phyloP scores from a whole-genome alignment of 2,329 filamentous ascomycete genomes.

The Ophiostoma sp. region DNA sequence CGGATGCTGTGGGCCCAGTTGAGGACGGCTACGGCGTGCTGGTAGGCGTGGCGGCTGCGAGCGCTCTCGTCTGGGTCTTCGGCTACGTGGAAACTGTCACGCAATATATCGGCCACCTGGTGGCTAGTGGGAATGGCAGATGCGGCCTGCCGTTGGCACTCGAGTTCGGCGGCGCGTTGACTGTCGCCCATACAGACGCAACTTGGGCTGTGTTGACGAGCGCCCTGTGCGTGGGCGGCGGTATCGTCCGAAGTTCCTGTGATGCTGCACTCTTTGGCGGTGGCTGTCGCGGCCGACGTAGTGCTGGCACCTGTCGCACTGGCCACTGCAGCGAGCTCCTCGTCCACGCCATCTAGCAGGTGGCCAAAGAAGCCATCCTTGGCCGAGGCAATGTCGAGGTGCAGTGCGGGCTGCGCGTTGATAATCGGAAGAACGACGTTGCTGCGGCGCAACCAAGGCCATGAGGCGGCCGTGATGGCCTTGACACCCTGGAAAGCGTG shows the following conservation, averaged over 20 bases:
- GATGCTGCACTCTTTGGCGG: not conserved
- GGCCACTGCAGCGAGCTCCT: slow-evolving; percentile 48
- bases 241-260: not conserved
- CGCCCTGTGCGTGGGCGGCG: not conserved
- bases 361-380: slow-evolving; percentile 61
- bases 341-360: slow-evolving; percentile 58
- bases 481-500: slow-evolving; percentile 69
- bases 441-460: slow-evolving; percentile 63
- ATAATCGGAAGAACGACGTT: slow-evolving; percentile 61
- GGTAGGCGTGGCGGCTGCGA: slow-evolving; percentile 56
- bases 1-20: slow-evolving; percentile 66
- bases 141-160: not conserved
- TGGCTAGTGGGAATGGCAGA: not conserved
- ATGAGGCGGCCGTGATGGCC: slow-evolving; percentile 62
- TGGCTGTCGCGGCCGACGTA: not conserved
- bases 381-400: slow-evolving; percentile 57
- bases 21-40: slow-evolving; percentile 64
- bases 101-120: slow-evolving; percentile 37
- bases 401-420: slow-evolving; percentile 62
- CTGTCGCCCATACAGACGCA: slow-evolving; percentile 17
- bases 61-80: slow-evolving; percentile 31
- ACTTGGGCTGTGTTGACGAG: slow-evolving; percentile 2
- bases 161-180: slow-evolving; percentile 1
- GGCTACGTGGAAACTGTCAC: slow-evolving; percentile 34
- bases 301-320: not conserved